phyloP scores from a whole-genome alignment of 2,329 filamentous ascomycete genomes.

The Penicillium vulpinum region DNA sequence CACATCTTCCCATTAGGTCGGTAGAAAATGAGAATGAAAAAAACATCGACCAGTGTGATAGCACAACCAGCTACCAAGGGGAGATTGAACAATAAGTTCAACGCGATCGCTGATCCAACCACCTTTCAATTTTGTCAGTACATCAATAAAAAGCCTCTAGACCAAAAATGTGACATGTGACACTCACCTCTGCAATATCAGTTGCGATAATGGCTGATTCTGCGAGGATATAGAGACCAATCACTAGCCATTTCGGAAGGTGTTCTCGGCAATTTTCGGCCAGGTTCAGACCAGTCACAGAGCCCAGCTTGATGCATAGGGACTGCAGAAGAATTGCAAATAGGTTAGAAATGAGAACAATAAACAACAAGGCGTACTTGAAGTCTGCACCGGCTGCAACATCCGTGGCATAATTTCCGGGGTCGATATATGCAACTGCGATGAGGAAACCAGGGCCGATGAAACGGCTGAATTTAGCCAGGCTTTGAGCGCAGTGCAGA shows the following conservation, averaged over 20 bases:
- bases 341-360: conserved; percentile 50
- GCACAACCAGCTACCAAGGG: conserved; percentile 58
- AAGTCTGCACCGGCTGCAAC: conserved; percentile 50
- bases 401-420: conserved; percentile 53
- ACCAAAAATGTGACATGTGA: not conserved
- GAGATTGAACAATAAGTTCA: conserved; percentile 56
- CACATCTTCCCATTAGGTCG: conserved; percentile 53
- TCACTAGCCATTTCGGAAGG: conserved; percentile 65
- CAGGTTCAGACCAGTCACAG: conserved; percentile 67
- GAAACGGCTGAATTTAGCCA: conserved; percentile 46
- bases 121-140: conserved; percentile 39
- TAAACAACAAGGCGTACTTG: conserved; percentile 48
- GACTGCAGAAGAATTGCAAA: conserved; percentile 52
- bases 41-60: conserved; percentile 58
- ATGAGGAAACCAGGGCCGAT: conserved; percentile 52
- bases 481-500: conserved; percentile 26
- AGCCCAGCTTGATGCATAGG: conserved; percentile 62
- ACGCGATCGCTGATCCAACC: conserved; percentile 57
- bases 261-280: conserved; percentile 66
- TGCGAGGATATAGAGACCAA: conserved; percentile 61
- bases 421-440: conserved; percentile 52
- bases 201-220: conserved; percentile 71
- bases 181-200: conserved; percentile 64
- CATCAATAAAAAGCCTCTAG: not conserved
- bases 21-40: conserved; percentile 59